Base-by-base conservation (phyloP, 106 monocot genomes). In the Phalaenopsis aphrodite region DNA sequence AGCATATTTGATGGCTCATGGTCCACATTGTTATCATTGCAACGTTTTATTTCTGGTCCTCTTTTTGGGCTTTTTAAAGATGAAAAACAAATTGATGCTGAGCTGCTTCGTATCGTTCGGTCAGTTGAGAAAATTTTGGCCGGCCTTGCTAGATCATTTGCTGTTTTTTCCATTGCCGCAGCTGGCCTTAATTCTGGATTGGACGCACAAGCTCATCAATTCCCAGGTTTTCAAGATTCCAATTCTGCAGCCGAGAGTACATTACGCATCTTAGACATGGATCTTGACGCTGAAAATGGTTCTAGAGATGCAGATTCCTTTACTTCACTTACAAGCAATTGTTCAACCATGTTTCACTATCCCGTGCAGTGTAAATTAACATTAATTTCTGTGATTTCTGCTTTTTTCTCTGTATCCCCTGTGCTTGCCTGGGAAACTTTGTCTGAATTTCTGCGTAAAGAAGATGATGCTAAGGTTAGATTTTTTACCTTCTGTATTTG, bases 381-480 rank as follows among this genome's bases (percentile, higher is more conserved):
- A 66, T 80, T 98, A 80, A 80, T 91, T 48, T 85, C 81, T 36
- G 57, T 83, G 47, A 84, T 94, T 83, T 86, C 94, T 24, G 36
- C 82, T 30, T 94, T 98, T 83, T 92, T 81, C 76, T 85, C 90
- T 55, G 72, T 92, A 5, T 83, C 87, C 37, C 90, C 94, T 79
- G 10, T 55, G 78, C 83, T 78, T 61, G 86, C 92, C 17, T 89
- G 92, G 92, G 82, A 98, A 67, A 78, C 87, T 23, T 82, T 98
- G 81, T 80, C 86, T 81, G 84, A 83, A 79, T 58, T 90, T 18
- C 48, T 84, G 56, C 80, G 75, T 5, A 73, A 84, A 79, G 92
- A 89, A 79, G 79, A 79, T 85, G 88, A 98, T 82, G 42, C 66
- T 41, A 91, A 92, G 97, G 98, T 92, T 48, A 5, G 37, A 72